These are phyloP conservation scores for Malassezia globosa DNA, from an alignment of 1,284 basidiomycete species.

Conservation along the genomic window DNA sequence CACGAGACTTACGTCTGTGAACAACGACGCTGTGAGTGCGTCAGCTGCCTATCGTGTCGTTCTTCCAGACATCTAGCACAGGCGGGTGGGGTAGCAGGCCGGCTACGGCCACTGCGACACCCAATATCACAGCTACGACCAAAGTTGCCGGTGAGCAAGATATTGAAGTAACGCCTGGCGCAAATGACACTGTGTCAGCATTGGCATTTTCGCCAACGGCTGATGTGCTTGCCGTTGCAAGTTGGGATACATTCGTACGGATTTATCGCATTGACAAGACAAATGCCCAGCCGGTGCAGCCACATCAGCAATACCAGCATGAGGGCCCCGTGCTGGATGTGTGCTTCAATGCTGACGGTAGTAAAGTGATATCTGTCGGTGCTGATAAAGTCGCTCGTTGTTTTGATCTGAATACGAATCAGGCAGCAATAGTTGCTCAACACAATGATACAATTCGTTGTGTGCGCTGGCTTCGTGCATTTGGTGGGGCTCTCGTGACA, in stretches of 20 bases:
- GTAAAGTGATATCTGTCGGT: slow-evolving; percentile 70
- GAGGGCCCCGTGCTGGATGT: slow-evolving; percentile 70
- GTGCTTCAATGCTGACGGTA: slow-evolving; percentile 73
- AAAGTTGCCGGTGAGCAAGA: slow-evolving; percentile 50
- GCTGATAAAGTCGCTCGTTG: slow-evolving; percentile 72
- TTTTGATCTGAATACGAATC: slow-evolving; percentile 66
- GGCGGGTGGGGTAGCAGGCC: slow-evolving; percentile 24
- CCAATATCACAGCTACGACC: slow-evolving; percentile 25
- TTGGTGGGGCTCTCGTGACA: slow-evolving; percentile 63
- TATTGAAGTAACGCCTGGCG: slow-evolving; percentile 57
- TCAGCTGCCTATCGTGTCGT: slow-evolving; percentile 22
- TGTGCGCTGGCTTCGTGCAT: slow-evolving; percentile 64
- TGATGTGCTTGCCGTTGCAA: slow-evolving; percentile 48
- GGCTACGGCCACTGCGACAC: slow-evolving; percentile 17
- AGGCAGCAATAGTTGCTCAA: slow-evolving; percentile 58
- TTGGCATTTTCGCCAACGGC: slow-evolving; percentile 47
- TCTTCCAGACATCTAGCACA: slow-evolving; percentile 31
- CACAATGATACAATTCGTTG: slow-evolving; percentile 72
- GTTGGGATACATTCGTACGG: slow-evolving; percentile 49
- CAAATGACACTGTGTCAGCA: slow-evolving; percentile 45
- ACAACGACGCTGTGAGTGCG: too few relatives aligned
- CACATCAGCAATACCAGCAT: slow-evolving; percentile 56
- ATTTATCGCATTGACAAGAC: slow-evolving; percentile 55
- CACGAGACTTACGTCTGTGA: too few relatives aligned
- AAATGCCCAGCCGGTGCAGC: slow-evolving; percentile 61